Conservation (phyloP, 192 early-diverging fungal species). For the Mortierella antarctica region DNA sequence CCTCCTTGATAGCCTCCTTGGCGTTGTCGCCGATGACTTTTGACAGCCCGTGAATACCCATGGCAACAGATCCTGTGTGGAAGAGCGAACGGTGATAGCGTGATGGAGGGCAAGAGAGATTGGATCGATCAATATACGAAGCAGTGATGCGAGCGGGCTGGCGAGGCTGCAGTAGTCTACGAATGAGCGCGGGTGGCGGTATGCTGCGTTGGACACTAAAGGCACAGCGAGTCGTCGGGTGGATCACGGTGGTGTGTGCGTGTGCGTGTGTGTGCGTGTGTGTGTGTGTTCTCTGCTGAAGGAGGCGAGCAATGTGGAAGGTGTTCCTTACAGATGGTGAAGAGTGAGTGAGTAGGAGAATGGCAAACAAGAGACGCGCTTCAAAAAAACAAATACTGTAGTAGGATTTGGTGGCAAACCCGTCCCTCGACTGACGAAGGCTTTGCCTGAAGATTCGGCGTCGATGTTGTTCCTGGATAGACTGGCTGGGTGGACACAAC, state of each 20-base stretch:
- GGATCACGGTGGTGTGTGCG: neutral
- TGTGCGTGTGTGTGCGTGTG: neutral
- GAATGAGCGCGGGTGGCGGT: too few relatives aligned
- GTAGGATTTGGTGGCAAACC: constrained; percentile 16
- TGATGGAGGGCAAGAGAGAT: neutral
- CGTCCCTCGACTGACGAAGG: neutral
- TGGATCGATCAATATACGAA: neutral
- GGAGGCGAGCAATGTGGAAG: neutral
- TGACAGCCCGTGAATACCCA: constrained; percentile 90
- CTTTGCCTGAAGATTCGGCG: neutral
- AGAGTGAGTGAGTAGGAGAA: neutral
- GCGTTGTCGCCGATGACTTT: constrained; percentile 95
- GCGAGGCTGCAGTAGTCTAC: neutral
- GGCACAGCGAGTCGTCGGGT: neutral
- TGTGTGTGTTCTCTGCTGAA: neutral
- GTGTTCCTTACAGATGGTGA: neutral
- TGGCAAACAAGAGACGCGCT: neutral
- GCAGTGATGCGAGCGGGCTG: neutral
- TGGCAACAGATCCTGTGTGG: constrained; percentile 42
- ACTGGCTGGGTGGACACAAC: too few relatives aligned
- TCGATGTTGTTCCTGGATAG: neutral
- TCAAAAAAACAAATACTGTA: neutral
- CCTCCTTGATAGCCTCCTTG: constrained; percentile 83
- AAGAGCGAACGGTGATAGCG: neutral
- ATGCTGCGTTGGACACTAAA: too few relatives aligned